These are phyloP conservation scores for Xylariaceae sp. DNA, from an alignment of 2,329 filamentous ascomycete species.

Conservation along the genomic window DNA sequence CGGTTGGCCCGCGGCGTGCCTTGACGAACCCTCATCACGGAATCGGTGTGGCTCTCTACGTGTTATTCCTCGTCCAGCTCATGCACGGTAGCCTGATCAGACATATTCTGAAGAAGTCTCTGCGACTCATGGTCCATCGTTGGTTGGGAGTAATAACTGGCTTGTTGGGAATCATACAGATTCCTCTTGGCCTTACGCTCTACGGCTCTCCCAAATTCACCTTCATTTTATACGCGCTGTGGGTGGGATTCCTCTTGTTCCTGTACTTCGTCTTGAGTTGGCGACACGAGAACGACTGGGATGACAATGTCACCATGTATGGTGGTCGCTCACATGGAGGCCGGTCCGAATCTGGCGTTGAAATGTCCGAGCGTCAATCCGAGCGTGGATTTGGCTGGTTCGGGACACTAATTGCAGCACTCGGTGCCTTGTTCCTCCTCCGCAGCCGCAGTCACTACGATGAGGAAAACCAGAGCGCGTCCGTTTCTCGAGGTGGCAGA, in stretches of 20 bases:
- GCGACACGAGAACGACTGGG: conserved; percentile 50
- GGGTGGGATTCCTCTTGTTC: conserved; percentile 65
- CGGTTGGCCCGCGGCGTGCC: conserved; percentile 66
- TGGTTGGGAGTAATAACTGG: conserved; percentile 78
- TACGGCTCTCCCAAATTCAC: conserved; percentile 83
- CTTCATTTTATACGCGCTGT: conserved; percentile 82
- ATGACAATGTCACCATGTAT: conserved; percentile 38
- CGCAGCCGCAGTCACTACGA: conserved; percentile 41
- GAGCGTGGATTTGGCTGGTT: conserved; percentile 46
- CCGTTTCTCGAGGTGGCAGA: conserved; percentile 34
- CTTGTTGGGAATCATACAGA: conserved; percentile 76
- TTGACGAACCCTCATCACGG: conserved; percentile 80
- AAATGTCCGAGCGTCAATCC: conserved; percentile 31
- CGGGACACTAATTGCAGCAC: conserved; percentile 48
- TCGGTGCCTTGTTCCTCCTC: conserved; percentile 44
- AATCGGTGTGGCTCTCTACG: conserved; percentile 74
- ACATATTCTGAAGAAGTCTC: conserved; percentile 44
- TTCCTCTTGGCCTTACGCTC: conserved; percentile 81
- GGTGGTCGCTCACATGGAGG: conserved; percentile 40
- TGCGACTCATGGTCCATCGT: conserved; percentile 67
- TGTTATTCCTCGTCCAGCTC: conserved; percentile 65
- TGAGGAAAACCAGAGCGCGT: conserved; percentile 36
- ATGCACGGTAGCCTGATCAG: conserved; percentile 62
- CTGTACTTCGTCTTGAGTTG: conserved; percentile 78
- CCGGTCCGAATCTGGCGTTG: conserved; percentile 43